These are phyloP conservation scores for Colletotrichum musicola DNA, from an alignment of 2,329 filamentous ascomycete genomes.

Conservation along the genomic window DNA sequence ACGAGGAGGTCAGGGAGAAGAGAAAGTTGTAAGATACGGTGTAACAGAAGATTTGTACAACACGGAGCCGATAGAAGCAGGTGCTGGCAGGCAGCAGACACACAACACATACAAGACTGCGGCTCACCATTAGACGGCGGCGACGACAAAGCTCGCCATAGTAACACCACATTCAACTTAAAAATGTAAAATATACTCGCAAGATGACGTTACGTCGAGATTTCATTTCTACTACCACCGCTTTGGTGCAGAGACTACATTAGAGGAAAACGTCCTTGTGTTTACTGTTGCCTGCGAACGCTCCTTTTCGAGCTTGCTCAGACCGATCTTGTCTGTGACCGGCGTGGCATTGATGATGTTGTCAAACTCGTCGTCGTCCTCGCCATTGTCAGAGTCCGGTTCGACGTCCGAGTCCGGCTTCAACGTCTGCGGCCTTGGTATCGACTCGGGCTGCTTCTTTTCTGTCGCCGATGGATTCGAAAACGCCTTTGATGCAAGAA, in stretches of 20 bases:
- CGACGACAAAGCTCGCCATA: too few species aligned
- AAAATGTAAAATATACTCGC: slow-evolving; percentile 5
- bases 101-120: slow-evolving; percentile 1
- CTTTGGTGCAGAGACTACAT: slow-evolving; percentile 61
- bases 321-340: slow-evolving; percentile 85
- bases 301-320: slow-evolving; percentile 69
- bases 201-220: not conserved
- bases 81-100: not conserved
- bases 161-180: not conserved
- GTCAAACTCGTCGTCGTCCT: slow-evolving; percentile 85
- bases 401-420: slow-evolving; percentile 75
- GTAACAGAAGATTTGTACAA: slow-evolving; percentile 5
- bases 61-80: not conserved
- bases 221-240: slow-evolving; percentile 53
- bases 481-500: slow-evolving; percentile 93
- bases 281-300: slow-evolving; percentile 61
- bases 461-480: slow-evolving; percentile 65
- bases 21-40: slow-evolving; percentile 61
- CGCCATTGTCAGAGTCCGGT: slow-evolving; percentile 77
- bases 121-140: not conserved
- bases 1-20: slow-evolving; percentile 83
- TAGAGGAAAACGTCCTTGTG: slow-evolving; percentile 65
- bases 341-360: slow-evolving; percentile 93
- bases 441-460: slow-evolving; percentile 73
- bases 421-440: slow-evolving; percentile 68